Conservation (phyloP, 768 basidiomycete species). For the Mycena floridula region DNA sequence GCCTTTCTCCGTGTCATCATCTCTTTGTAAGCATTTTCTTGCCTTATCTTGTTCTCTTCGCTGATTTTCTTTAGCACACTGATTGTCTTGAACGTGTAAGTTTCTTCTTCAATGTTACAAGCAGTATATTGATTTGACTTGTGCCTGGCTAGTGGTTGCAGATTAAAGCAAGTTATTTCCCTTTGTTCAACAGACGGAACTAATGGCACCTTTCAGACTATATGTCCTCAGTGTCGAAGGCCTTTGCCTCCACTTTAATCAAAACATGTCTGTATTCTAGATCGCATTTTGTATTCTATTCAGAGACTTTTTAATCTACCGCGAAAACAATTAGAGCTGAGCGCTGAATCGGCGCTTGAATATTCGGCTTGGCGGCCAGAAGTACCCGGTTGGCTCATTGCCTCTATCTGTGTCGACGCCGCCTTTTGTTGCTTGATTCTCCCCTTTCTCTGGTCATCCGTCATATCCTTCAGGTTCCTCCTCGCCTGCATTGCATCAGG, state of each 20-base stretch:
- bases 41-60: conserved; percentile 1
- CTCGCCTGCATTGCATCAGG: no score
- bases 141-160: conserved; percentile 53
- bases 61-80: conserved; percentile 54
- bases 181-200: background rate
- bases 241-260: conserved; percentile 71
- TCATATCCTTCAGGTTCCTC: no score
- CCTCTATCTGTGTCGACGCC: no score
- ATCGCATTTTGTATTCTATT: no score
- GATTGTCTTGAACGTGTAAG: conserved; percentile 76
- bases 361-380: no score
- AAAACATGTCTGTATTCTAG: no score
- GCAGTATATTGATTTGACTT: background rate
- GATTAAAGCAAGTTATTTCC: conserved; percentile 56
- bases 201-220: conserved; percentile 45
- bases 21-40: conserved; percentile 55
- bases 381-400: no score
- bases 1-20: conserved; percentile 86
- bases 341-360: no score
- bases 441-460: no score
- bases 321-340: no score
- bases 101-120: conserved; percentile 2
- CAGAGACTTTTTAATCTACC: no score
- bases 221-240: conserved; percentile 87
- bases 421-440: no score